These are phyloP conservation scores for Phalaenopsis hybrid DNA, from an alignment of 116 monocot genomes.

Conservation along the genomic window DNA sequence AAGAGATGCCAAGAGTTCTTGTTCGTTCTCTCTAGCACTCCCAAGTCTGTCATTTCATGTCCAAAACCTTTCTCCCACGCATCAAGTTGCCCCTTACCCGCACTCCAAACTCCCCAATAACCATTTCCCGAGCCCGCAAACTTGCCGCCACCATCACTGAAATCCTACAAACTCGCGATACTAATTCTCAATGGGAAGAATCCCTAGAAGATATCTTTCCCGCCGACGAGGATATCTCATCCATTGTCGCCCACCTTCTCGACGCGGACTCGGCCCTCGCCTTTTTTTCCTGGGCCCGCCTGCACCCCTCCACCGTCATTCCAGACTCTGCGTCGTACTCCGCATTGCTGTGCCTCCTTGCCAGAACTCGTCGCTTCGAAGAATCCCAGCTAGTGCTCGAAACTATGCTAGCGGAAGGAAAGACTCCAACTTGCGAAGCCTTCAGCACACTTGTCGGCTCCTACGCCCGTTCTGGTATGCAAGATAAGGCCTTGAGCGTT, in stretches of 20 bases:
- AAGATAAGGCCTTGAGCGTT: constrained; percentile 34
- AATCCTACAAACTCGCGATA: constrained; percentile 23
- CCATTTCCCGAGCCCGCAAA: constrained; percentile 10
- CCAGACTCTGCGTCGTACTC: constrained; percentile 36
- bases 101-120: constrained; percentile 13
- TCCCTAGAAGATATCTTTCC: constrained; percentile 35
- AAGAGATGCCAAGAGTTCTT: neutral
- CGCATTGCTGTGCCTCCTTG: constrained; percentile 41
- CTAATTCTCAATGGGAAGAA: constrained; percentile 37
- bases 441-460: constrained; percentile 34
- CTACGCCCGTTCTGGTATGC: constrained; percentile 35
- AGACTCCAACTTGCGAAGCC: constrained; percentile 37
- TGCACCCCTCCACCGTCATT: constrained; percentile 12
- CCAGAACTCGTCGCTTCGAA: constrained; percentile 25
- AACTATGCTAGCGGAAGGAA: constrained; percentile 34
- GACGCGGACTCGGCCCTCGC: constrained; percentile 52
- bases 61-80: constrained; percentile 5
- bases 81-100: constrained; percentile 10
- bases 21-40: neutral
- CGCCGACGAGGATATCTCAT: constrained; percentile 19
- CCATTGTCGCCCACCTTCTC: constrained; percentile 34
- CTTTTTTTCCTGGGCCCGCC: constrained; percentile 48
- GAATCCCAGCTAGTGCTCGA: constrained; percentile 38
- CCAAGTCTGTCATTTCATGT: neutral
- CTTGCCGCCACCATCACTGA: constrained; percentile 39